Evolutionary conservation across 495 filamentous ascomycete species (phyloP), one percentile per base, ranked within the genome.

Genomic region (Aspergillus homomorphus): DNA sequence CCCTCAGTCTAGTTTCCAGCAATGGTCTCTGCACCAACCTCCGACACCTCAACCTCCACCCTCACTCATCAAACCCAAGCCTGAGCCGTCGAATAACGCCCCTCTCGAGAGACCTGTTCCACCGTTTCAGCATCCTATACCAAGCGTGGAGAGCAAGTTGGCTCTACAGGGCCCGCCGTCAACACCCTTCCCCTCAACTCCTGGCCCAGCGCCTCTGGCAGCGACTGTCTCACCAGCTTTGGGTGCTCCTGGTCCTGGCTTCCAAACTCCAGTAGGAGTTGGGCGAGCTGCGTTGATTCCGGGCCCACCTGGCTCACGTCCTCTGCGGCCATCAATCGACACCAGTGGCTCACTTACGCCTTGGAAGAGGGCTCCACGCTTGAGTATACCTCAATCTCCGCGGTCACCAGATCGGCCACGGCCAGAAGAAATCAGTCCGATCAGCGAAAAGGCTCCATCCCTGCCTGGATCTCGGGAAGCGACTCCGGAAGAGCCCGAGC

Each of bases 351-450:
- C 79, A 8, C 69, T 69, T 7, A 83, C 79, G 0, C 80, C 75
- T 28, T 83, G 79, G 79, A 83, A 81, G 58, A 63, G 66, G 48
- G 69, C 70, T 30, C 73, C 73, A 12, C 66, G 66, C 20, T 38
- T 71, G 54, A 77, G 70, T 5, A 64, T 80, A 38, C 69, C 76
- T 4, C 53, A 68, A 4, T 76, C 77, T 9, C 75, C 78, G 28
- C 64, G 65, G 23, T 81, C 80, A 21, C 80, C 80, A 7, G 65
- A 69, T 51, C 72, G 77, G 4, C 80, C 80, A 54, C 68, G 68
- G 6, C 76, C 72, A 10, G 79, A 77, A 43, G 79, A 80, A 56
- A 73, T 83, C 8, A 83, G 80, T 65, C 80, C 80, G 0, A 80
- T 83, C 50, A 83, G 80, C 54, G 80, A 82, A 19, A 70, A 66